A percentile compares a stretch with the other conserved stretches of the same genome.
Conservation (phyloP, 345 rosid species). For the Ailanthus altissimus region DNA sequence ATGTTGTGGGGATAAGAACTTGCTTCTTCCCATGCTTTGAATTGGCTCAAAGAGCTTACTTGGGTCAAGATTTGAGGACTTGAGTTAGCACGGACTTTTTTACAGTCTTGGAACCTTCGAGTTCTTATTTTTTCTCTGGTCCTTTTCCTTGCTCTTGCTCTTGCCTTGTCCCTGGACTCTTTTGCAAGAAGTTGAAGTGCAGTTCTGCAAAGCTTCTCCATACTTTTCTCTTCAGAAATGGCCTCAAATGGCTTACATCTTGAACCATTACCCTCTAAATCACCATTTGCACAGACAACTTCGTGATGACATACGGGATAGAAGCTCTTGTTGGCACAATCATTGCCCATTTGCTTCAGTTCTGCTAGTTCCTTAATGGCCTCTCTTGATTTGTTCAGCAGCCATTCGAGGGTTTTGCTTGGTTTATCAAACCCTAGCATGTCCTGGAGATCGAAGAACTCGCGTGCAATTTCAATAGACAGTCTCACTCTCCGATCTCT, state of each 20-base stretch:
- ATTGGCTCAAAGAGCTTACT: constrained; percentile 28
- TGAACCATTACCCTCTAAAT: constrained; percentile 14
- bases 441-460: constrained; percentile 88
- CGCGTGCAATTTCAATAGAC: constrained; percentile 64
- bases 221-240: constrained; percentile 26
- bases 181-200: constrained; percentile 28
- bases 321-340: not conserved
- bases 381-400: constrained; percentile 55
- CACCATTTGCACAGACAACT: constrained; percentile 14
- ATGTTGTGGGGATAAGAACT: constrained; percentile 11
- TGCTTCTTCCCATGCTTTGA: constrained; percentile 28
- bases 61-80: constrained; percentile 33
- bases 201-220: constrained; percentile 21
- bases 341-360: constrained; percentile 21
- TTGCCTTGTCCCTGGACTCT: constrained; percentile 53
- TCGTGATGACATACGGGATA: not conserved
- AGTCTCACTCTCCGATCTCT: constrained; percentile 88
- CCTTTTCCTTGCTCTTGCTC: constrained; percentile 62
- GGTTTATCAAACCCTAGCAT: constrained; percentile 83
- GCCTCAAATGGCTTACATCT: constrained; percentile 15
- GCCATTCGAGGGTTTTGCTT: constrained; percentile 85
- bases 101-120: constrained; percentile 17
- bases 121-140: constrained; percentile 42
- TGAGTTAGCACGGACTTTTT: constrained; percentile 28
- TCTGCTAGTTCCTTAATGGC: constrained; percentile 50